Percentiles rank a stretch among this genome's conserved stretches.
Evolutionary conservation across 768 basidiomycete genomes (phyloP).

Genomic region (Hirschioporus abietinus): DNA sequence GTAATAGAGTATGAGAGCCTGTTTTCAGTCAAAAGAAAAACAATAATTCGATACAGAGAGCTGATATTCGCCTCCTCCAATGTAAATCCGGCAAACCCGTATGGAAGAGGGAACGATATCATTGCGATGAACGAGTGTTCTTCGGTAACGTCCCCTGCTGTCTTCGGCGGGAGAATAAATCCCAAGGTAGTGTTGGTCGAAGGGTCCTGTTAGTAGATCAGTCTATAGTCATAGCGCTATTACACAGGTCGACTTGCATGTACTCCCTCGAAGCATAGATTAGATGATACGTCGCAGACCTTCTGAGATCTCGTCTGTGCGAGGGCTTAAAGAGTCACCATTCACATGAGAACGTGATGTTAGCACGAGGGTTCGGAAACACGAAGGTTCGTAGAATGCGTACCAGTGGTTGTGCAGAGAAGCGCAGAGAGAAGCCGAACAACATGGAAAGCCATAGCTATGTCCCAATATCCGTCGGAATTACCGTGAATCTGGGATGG

Average conservation of each 20-base stretch:
- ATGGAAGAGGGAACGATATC: not conserved
- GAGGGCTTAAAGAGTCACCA: not conserved
- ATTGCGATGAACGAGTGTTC: not conserved
- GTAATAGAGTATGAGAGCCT: not conserved
- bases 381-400: too few relatives aligned
- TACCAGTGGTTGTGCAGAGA: too few relatives aligned
- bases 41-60: not conserved
- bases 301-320: not conserved
- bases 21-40: not conserved
- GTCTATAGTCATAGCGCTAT: not conserved
- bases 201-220: not conserved
- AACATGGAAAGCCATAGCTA: too few relatives aligned
- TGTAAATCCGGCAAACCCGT: not conserved
- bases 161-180: not conserved
- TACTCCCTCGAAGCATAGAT: not conserved
- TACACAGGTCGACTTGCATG: not conserved
- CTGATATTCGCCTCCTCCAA: not conserved
- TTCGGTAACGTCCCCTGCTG: not conserved
- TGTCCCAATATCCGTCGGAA: too few relatives aligned
- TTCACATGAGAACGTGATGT: too few relatives aligned
- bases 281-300: not conserved
- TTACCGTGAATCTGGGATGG: too few relatives aligned
- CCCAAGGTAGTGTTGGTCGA: not conserved
- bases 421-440: too few relatives aligned
- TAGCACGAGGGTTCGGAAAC: too few relatives aligned